These are phyloP conservation scores for Talaromyces islandicus DNA, from an alignment of 2,329 filamentous ascomycete genomes.

Conservation along the genomic window DNA sequence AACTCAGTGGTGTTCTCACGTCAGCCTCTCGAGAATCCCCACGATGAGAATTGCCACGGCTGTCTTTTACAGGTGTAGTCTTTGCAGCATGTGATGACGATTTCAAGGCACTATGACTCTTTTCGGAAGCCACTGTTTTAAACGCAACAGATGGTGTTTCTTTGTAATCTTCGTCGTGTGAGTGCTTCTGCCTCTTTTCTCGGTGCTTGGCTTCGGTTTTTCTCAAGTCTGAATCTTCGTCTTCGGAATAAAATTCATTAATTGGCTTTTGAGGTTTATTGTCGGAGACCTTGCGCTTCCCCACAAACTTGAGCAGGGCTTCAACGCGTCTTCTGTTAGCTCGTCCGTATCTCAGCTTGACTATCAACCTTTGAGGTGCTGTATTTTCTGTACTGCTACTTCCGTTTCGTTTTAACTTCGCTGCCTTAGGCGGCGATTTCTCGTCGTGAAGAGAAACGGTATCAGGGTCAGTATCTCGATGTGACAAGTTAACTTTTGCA, in stretches of 20 bases:
- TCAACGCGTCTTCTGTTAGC: slow-evolving; percentile 44
- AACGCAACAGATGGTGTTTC: not conserved
- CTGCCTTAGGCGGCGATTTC: not conserved
- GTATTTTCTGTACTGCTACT: not conserved
- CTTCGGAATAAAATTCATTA: slow-evolving; percentile 3
- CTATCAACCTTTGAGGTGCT: slow-evolving; percentile 30
- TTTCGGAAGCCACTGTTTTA: slow-evolving; percentile 6
- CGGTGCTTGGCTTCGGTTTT: not conserved
- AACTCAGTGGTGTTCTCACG: slow-evolving; percentile 31
- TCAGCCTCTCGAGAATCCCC: slow-evolving; percentile 36
- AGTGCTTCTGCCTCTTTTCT: slow-evolving; percentile 5
- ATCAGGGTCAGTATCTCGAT: not conserved
- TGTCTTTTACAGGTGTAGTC: slow-evolving; percentile 39
- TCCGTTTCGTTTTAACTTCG: slow-evolving; percentile 13
- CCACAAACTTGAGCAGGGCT: slow-evolving; percentile 38
- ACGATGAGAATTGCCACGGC: slow-evolving; percentile 29
- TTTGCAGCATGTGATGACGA: slow-evolving; percentile 11
- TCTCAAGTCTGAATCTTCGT: slow-evolving; percentile 3
- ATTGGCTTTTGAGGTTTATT: not conserved
- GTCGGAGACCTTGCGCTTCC: slow-evolving; percentile 28
- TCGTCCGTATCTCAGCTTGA: slow-evolving; percentile 49
- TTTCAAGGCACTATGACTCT: slow-evolving; percentile 2
- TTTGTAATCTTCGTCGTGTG: not conserved
- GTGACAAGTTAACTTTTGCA: slow-evolving; percentile 9
- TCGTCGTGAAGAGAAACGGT: slow-evolving; percentile 9